Evolutionary conservation across 768 basidiomycete species (phyloP), one percentile per base, ranked within the genome.

Genomic region (Boletus sp.): DNA sequence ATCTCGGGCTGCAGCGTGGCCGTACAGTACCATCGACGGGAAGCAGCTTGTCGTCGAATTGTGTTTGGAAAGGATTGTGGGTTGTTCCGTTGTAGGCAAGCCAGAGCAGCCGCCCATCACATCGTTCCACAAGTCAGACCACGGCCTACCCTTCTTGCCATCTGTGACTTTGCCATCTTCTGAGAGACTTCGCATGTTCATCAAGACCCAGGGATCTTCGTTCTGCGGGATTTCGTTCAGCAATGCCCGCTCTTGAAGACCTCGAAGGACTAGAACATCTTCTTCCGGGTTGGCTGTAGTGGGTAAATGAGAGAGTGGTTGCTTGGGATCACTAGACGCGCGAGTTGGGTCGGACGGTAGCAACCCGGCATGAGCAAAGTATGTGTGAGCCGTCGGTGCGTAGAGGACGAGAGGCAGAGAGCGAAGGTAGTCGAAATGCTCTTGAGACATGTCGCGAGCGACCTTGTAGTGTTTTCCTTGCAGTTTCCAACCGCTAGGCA

Each of bases 301-400:
- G 9, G 88, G 89, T n/a, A 81, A 67, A 51, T 78, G 81, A 3
- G 89, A 82, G 17, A 95, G 79, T 3, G 93, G 93, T 65, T 95
- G 93, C 11, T 73, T 76, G 28, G 73, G 71, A 62, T 84, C 75
- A 24, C 74, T 76, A 17, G 74, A 68, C 30, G 80, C 67, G 58
- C 77, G 80, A 1, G 70, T 73, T 3, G 92, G 87, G 66, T 96
- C 84, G 6, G 78, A 80, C 0, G 93, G 80, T 2, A 98, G 78
- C 18, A 96, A 65, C 7, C 95, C 95, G 2, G 85, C 94, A 62
- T 97, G 94, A 1, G 87, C 90, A 47, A 95, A 78, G 73, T 85
- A 86, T 1, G 85, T 73, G 65, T 95, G 91, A 3, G 88, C 82
- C 3, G 80, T 79, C 0, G 93, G 91, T 15, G 90, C 73, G 67